Conservation (phyloP, 2,329 filamentous ascomycete species). For the Thelonectria blattea region DNA sequence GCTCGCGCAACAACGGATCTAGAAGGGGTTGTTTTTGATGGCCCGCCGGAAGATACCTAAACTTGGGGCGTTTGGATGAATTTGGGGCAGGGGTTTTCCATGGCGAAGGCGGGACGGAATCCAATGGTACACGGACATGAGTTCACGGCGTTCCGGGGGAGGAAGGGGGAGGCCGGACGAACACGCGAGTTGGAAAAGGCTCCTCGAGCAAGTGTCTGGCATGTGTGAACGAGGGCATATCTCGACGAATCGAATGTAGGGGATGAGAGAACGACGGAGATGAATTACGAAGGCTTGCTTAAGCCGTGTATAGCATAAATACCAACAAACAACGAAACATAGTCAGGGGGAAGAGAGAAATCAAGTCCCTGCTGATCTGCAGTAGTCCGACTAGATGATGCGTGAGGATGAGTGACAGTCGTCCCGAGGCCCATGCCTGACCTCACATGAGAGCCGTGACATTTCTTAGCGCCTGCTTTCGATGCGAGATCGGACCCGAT, state of each 20-base stretch:
- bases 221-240: slow-evolving; percentile 5
- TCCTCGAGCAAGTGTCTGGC: background rate
- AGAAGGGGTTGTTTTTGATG: background rate
- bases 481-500: too few relatives aligned
- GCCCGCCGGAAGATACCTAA: slow-evolving; percentile 31
- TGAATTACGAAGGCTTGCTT: slow-evolving; percentile 15
- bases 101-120: slow-evolving; percentile 26
- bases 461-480: too few relatives aligned
- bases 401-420: background rate
- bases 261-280: slow-evolving; percentile 5
- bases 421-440: background rate
- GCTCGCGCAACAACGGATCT: slow-evolving; percentile 5
- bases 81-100: slow-evolving; percentile 22
- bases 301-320: background rate
- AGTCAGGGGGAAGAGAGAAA: background rate
- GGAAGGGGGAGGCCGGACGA: slow-evolving; percentile 9
- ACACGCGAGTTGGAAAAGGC: slow-evolving; percentile 1
- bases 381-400: background rate
- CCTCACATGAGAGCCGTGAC: too few relatives aligned
- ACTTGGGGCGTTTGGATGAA: slow-evolving; percentile 32
- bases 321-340: background rate
- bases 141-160: slow-evolving; percentile 36
- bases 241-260: background rate
- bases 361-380: background rate
- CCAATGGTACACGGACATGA: slow-evolving; percentile 30